These are phyloP conservation scores for Candida manassasensis DNA, from an alignment of 805 yeast genomes.

Conservation along the genomic window DNA sequence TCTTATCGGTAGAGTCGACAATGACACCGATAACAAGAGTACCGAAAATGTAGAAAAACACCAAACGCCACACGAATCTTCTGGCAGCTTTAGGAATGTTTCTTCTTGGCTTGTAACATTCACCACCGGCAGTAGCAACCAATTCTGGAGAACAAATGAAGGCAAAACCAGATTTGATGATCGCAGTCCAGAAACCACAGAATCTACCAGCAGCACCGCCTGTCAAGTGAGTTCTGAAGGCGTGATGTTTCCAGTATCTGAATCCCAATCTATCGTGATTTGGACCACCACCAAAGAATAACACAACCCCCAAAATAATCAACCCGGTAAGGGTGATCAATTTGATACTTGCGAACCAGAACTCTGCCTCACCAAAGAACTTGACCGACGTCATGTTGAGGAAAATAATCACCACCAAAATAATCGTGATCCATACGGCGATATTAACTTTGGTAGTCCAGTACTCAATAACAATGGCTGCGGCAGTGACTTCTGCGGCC, in stretches of 20 bases:
- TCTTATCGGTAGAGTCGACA: conserved; percentile 24
- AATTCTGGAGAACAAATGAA: conserved; percentile 63
- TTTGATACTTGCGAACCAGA: conserved; percentile 30
- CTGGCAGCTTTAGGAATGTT: conserved; percentile 53
- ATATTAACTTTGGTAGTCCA: conserved; percentile 30
- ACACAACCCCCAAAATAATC: conserved; percentile 29
- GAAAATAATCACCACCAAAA: conserved; percentile 20
- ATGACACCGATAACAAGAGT: conserved; percentile 38
- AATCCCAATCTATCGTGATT: conserved; percentile 42
- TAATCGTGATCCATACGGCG: conserved; percentile 38
- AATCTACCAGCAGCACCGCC: conserved; percentile 58
- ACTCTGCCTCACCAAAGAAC: conserved; percentile 35
- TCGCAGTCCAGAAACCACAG: conserved; percentile 58
- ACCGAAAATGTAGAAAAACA: conserved; percentile 36
- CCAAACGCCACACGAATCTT: conserved; percentile 50
- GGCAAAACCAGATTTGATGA: conserved; percentile 62
- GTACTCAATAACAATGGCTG: conserved; percentile 29
- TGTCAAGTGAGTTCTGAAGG: conserved; percentile 41
- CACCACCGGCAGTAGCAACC: conserved; percentile 64
- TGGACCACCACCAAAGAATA: conserved; percentile 37
- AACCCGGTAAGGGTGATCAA: conserved; percentile 27
- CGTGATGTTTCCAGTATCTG: conserved; percentile 35
- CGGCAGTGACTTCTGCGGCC: conserved; percentile 34
- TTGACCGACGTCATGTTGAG: conserved; percentile 28
- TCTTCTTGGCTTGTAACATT: conserved; percentile 30